phyloP scores from a whole-genome alignment of 2,329 filamentous ascomycete species.

The Fusarium graminum region DNA sequence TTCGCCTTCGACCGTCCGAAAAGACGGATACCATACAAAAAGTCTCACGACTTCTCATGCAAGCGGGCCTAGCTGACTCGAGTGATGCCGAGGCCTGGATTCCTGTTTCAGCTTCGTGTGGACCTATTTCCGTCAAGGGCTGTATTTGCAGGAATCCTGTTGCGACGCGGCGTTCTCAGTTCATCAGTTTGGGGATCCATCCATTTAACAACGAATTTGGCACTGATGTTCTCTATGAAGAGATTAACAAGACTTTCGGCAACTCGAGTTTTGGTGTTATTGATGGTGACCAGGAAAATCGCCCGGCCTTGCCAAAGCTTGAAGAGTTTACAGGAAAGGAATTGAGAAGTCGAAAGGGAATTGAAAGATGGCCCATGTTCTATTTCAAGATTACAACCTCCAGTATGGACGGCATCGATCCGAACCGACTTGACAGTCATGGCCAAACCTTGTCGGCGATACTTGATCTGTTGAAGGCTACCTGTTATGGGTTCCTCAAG shows the following conservation, averaged over 20 bases:
- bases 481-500: constrained; percentile 80
- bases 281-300: constrained; percentile 61
- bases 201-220: constrained; percentile 70
- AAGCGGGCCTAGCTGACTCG: constrained; percentile 72
- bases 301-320: constrained; percentile 53
- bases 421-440: constrained; percentile 59
- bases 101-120: constrained; percentile 74
- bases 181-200: constrained; percentile 81
- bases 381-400: constrained; percentile 74
- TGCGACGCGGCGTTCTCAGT: constrained; percentile 80
- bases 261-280: constrained; percentile 80
- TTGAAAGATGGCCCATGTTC: constrained; percentile 92
- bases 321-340: constrained; percentile 65
- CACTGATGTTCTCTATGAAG: constrained; percentile 78
- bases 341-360: constrained; percentile 66
- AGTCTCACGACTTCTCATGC: constrained; percentile 68
- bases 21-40: constrained; percentile 41
- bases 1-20: constrained; percentile 54
- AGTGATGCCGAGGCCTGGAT: constrained; percentile 73
- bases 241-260: constrained; percentile 81
- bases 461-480: constrained; percentile 73
- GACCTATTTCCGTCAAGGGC: constrained; percentile 73
- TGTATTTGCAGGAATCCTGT: constrained; percentile 78
- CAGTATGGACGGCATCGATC: constrained; percentile 50
- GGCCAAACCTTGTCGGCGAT: constrained; percentile 62